phyloP scores from a whole-genome alignment of 345 rosid genomes.

The Kernera saxatilis region DNA sequence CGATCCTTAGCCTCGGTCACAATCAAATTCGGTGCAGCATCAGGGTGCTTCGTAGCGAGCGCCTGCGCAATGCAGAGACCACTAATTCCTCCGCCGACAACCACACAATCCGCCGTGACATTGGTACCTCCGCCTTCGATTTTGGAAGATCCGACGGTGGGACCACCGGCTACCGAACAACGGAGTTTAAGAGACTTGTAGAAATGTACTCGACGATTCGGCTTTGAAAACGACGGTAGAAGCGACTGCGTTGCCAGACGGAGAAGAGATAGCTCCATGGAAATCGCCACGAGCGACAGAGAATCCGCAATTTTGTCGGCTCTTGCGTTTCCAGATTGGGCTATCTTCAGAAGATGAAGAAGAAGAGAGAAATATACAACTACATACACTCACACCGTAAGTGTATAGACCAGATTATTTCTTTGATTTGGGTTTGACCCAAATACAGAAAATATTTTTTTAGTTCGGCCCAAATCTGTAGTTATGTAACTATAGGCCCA shows the following conservation, averaged over 20 bases:
- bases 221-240: slow-evolving; percentile 28
- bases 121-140: slow-evolving; percentile 28
- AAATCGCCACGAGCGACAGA: slow-evolving; percentile 31
- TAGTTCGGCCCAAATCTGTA: not conserved
- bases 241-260: slow-evolving; percentile 37
- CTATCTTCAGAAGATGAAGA: slow-evolving; percentile 12
- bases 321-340: slow-evolving; percentile 20
- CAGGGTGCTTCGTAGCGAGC: slow-evolving; percentile 65
- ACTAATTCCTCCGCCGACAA: slow-evolving; percentile 85
- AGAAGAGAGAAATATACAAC: slow-evolving; percentile 12
- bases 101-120: slow-evolving; percentile 59
- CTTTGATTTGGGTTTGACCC: not conserved
- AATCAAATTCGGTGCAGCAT: slow-evolving; percentile 58
- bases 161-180: slow-evolving; percentile 66
- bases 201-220: slow-evolving; percentile 3
- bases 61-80: slow-evolving; percentile 96
- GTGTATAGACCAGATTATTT: not conserved
- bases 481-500: not conserved
- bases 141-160: slow-evolving; percentile 45
- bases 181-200: slow-evolving; percentile 42
- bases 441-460: not conserved
- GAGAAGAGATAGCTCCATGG: slow-evolving; percentile 42
- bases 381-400: slow-evolving; percentile 9
- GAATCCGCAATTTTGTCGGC: slow-evolving; percentile 15
- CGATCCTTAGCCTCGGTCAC: slow-evolving; percentile 84